Evolutionary conservation across 1,284 basidiomycete genomes (phyloP).

Genomic region (Inonotus hispidus): DNA sequence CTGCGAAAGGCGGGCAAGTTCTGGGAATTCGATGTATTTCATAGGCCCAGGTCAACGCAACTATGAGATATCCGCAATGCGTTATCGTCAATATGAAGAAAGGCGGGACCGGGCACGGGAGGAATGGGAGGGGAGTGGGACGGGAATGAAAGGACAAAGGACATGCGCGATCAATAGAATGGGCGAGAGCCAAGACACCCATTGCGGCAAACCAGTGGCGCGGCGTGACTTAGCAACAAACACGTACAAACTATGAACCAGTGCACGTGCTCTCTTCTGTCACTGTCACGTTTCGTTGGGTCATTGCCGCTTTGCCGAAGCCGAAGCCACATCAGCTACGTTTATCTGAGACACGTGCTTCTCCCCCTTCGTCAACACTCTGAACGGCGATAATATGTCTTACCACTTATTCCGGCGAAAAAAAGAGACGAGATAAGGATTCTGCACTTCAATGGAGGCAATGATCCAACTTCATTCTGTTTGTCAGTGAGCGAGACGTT

Average conservation of each 20-base stretch:
- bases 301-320: neutral
- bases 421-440: too few relatives aligned
- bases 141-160: neutral
- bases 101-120: neutral
- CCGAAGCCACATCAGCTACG: neutral
- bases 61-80: neutral
- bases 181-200: neutral
- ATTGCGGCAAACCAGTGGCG: neutral
- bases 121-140: neutral
- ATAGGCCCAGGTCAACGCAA: conserved; percentile 35
- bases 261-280: neutral
- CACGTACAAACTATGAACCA: neutral
- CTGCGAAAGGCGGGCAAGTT: conserved; percentile 73
- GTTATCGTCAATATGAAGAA: neutral
- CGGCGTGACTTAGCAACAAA: neutral
- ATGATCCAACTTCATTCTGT: too few relatives aligned
- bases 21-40: conserved; percentile 90
- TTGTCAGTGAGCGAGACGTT: too few relatives aligned
- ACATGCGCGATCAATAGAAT: neutral
- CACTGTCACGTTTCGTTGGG: neutral
- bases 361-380: neutral
- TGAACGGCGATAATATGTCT: too few relatives aligned
- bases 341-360: neutral
- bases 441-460: too few relatives aligned
- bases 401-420: too few relatives aligned